phyloP scores from a whole-genome alignment of 23 red algal genomes.

The Gracilaria vermiculophylla region DNA sequence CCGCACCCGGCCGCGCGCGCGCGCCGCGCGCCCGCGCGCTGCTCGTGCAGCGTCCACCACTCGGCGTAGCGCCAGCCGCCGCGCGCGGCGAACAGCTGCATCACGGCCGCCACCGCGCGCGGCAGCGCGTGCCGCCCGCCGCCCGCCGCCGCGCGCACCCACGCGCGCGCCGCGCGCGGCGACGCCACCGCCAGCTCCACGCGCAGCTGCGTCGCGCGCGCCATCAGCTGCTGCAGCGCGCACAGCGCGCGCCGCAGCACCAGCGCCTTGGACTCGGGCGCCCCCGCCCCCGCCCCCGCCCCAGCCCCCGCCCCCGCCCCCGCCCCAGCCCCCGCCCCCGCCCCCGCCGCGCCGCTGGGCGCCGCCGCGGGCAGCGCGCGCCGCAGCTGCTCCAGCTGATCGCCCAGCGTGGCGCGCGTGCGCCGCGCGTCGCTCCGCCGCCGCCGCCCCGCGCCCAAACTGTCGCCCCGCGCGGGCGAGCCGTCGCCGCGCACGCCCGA shows the following conservation, averaged over 20 bases:
- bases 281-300: too few relatives aligned
- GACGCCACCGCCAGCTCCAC: constrained; percentile 63
- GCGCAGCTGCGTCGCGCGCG: constrained; percentile 32
- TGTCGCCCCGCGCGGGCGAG: too few relatives aligned
- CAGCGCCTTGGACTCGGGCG: too few relatives aligned
- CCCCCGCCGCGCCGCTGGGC: too few relatives aligned
- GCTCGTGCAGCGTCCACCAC: constrained; percentile 64
- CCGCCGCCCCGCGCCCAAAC: neutral
- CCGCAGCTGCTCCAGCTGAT: constrained; percentile 68
- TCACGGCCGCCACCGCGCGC: constrained; percentile 38
- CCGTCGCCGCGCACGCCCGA: too few relatives aligned
- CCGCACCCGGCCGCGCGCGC: neutral
- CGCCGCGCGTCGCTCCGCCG: constrained; percentile 27
- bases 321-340: too few relatives aligned
- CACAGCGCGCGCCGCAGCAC: constrained; percentile 45
- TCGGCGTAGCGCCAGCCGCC: constrained; percentile 69
- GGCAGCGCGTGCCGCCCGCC: constrained; percentile 15
- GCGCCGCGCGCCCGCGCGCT: neutral
- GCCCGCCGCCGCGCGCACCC: constrained; percentile 36
- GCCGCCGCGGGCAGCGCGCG: constrained; percentile 59
- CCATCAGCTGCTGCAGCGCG: constrained; percentile 33
- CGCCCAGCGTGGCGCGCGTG: constrained; percentile 54
- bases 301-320: too few relatives aligned
- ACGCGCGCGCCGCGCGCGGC: constrained; percentile 32
- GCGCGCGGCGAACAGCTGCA: constrained; percentile 65